These are phyloP conservation scores for Paspalum notatum DNA, from an alignment of 176 grass and related monocot species.

Conservation along the genomic window DNA sequence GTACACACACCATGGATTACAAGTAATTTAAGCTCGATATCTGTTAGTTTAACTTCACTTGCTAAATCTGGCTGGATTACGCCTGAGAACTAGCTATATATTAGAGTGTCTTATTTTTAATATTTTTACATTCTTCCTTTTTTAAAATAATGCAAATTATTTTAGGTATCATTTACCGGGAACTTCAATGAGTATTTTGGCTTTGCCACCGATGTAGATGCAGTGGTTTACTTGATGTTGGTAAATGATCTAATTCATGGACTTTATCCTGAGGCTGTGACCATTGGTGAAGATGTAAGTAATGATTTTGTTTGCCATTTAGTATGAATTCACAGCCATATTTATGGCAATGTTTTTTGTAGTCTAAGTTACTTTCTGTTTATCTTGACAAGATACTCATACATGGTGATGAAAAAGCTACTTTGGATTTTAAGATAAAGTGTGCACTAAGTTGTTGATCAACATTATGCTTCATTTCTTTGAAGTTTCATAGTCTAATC, in stretches of 20 bases:
- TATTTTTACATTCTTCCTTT: neutral
- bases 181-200: constrained; percentile 97
- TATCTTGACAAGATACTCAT: constrained; percentile 17
- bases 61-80: constrained; percentile 26
- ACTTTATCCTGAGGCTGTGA: constrained; percentile 77
- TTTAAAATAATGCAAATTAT: constrained; percentile 33
- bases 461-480: neutral
- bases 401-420: neutral
- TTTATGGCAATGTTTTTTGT: constrained; percentile 4
- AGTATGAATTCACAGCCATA: constrained; percentile 28
- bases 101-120: constrained; percentile 8
- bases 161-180: constrained; percentile 74
- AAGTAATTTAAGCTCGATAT: constrained; percentile 51
- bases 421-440: constrained; percentile 19
- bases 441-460: neutral
- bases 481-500: neutral
- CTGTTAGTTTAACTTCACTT: constrained; percentile 22
- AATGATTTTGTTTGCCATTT: constrained; percentile 18
- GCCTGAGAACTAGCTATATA: neutral
- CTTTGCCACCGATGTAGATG: constrained; percentile 83
- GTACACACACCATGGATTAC: constrained; percentile 92
- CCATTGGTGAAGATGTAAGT: constrained; percentile 93
- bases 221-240: constrained; percentile 90
- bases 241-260: constrained; percentile 92
- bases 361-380: neutral